Conservation (phyloP, 768 basidiomycete species). For the Trametopsis cervina region DNA sequence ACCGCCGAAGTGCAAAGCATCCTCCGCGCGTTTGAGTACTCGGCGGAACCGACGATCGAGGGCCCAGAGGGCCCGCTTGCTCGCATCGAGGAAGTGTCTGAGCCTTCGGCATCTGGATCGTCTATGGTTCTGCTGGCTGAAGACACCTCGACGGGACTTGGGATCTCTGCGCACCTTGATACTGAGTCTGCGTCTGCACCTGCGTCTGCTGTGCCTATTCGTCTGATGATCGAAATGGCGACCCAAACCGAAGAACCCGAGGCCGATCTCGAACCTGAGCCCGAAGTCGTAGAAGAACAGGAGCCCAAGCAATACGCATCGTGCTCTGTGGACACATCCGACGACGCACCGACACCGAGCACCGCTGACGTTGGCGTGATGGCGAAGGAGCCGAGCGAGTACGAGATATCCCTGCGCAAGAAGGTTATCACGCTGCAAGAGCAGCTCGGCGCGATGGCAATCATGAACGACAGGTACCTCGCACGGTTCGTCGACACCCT, state of each 20-base stretch:
- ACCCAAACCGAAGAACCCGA: background rate
- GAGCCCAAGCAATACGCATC: background rate
- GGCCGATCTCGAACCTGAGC: background rate
- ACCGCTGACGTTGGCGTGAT: background rate
- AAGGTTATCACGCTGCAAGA: background rate
- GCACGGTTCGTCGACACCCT: background rate
- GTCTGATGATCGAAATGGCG: too few species aligned
- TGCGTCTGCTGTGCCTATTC: background rate
- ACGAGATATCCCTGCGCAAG: background rate
- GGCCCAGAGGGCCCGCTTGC: too few species aligned
- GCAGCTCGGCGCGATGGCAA: constrained; percentile 1
- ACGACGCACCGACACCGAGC: background rate
- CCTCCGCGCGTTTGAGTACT: background rate
- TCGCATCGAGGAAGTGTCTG: background rate
- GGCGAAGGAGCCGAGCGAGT: background rate
- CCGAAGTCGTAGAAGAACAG: too few species aligned
- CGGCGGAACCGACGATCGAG: too few species aligned
- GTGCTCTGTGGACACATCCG: background rate
- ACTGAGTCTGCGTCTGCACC: background rate
- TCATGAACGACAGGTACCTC: background rate
- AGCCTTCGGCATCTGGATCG: background rate
- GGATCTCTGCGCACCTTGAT: background rate
- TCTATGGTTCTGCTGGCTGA: background rate
- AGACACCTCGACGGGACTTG: background rate
- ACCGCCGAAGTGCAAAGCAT: background rate